phyloP scores from a whole-genome alignment of 495 filamentous ascomycete genomes.

The Parachaetomium inaequale region DNA sequence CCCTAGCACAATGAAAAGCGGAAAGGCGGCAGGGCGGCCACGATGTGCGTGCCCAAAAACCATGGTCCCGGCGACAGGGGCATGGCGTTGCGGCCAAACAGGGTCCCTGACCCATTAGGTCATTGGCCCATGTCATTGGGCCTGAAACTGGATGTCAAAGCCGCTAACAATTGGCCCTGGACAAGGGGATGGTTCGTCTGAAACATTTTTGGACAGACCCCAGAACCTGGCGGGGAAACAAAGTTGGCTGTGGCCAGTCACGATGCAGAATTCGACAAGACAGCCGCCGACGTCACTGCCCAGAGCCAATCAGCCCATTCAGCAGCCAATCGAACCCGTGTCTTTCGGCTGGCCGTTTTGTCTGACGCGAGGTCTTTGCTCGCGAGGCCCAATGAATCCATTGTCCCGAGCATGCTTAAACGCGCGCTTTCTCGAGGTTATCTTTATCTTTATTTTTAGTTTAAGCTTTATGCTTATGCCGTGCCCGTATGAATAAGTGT shows the following conservation, averaged over 20 bases:
- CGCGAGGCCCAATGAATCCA: neutral
- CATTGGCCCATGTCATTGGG: constrained; percentile 10
- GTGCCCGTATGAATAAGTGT: neutral
- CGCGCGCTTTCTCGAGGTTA: constrained; percentile 20
- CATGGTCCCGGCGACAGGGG: neutral
- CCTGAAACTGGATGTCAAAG: constrained; percentile 12
- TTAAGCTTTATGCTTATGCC: neutral
- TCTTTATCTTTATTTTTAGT: neutral
- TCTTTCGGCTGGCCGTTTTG: neutral
- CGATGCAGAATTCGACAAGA: too few relatives aligned
- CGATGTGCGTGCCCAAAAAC: neutral
- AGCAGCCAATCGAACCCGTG: too few relatives aligned
- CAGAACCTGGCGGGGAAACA: neutral
- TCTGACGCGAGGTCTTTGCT: neutral
- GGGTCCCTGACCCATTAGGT: neutral
- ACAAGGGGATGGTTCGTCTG: constrained; percentile 15
- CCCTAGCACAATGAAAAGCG: neutral
- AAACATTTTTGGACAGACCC: constrained; percentile 9
- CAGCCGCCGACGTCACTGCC: too few relatives aligned
- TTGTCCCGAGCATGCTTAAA: constrained; percentile 12
- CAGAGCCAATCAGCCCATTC: too few relatives aligned
- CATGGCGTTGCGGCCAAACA: neutral
- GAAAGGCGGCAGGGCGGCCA: constrained; percentile 5
- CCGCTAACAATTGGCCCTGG: neutral
- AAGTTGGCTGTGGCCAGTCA: too few relatives aligned